Evolutionary conservation across 2,329 filamentous ascomycete species (phyloP), one percentile per base, ranked within the genome.

Genomic region (Clonostachys rhizophaga): DNA sequence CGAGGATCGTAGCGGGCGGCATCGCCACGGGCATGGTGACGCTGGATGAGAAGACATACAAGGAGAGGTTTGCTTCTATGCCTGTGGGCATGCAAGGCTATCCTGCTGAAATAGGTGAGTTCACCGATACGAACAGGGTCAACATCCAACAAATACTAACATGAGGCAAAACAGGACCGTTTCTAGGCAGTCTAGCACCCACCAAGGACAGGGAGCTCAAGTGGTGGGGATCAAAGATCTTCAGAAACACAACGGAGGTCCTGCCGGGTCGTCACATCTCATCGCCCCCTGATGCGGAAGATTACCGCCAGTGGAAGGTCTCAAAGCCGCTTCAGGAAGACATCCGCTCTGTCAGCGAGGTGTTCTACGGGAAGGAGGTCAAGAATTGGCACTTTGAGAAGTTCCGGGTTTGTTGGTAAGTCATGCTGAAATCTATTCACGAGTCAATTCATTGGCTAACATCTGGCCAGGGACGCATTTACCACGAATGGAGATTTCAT

Each of bases 361-460:
- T 79, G 2, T 84, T 83, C 52, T 86, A 83, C 53, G 83, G 81
- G 8, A 70, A 73, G 43, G 74, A 75, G 18, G 74, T 75, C 34
- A 71, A 69, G 11, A 58, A 64, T 40, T 84, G 78, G 80, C 73
- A 78, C 51, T 74, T 83, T 62, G 75, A 76, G 47, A 79, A 83
- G 57, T 75, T 84, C 56, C 74, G 83, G 6, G 79, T 86, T 49
- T 86, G 83, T 72, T 87, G 83, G 83, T 85, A 61, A 62, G 76
- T 65, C 24, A 30, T 30, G 24, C 24, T 10, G 8, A 10, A 5
- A 3, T 6, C 3, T 2, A 5, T 11, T n/a, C 6, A 13, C 20
- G 35, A 11, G 16, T 35, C 36, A 24, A 35, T 20, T 43, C 18
- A 37, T 49, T 14, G 20, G 16, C 40, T 34, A 24, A 18, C 3